Evolutionary conservation across 2,329 filamentous ascomycete genomes (phyloP).

Genomic region (Clarireedia monteithiana): DNA sequence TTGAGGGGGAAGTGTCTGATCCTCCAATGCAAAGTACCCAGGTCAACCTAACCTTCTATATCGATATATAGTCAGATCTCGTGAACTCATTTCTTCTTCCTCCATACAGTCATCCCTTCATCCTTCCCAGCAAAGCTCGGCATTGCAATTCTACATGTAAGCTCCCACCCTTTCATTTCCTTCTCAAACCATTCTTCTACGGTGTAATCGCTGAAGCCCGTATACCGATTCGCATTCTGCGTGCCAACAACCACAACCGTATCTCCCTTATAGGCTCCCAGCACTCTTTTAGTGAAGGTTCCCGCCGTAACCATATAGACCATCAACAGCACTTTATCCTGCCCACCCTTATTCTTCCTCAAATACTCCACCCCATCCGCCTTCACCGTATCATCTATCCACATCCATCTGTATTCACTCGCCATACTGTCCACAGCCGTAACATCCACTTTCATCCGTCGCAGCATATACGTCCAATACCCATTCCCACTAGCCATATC

Average conservation of each 20-base stretch:
- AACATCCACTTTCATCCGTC: constrained; percentile 46
- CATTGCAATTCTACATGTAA: constrained; percentile 56
- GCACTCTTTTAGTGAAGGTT: constrained; percentile 54
- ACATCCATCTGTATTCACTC: constrained; percentile 60
- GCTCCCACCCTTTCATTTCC: constrained; percentile 50
- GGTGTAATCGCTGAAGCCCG: constrained; percentile 54
- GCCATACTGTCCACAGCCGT: constrained; percentile 59
- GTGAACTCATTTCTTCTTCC: background rate
- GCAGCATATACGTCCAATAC: constrained; percentile 68
- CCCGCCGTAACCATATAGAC: constrained; percentile 64
- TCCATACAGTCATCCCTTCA: constrained; percentile 61
- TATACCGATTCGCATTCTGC: constrained; percentile 68
- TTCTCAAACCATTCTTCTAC: constrained; percentile 59
- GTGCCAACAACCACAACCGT: constrained; percentile 66
- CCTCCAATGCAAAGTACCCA: no score
- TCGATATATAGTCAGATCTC: no score
- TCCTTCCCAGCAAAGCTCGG: constrained; percentile 73
- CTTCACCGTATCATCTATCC: constrained; percentile 59
- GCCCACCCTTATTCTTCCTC: constrained; percentile 38
- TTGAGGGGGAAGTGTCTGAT: no score
- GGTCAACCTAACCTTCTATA: no score
- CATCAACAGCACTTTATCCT: constrained; percentile 54
- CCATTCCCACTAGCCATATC: constrained; percentile 67
- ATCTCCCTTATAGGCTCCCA: constrained; percentile 54
- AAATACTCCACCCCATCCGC: constrained; percentile 55